Evolutionary conservation across 495 filamentous ascomycete species (phyloP).

Genomic region (Neurospora sublineolata): DNA sequence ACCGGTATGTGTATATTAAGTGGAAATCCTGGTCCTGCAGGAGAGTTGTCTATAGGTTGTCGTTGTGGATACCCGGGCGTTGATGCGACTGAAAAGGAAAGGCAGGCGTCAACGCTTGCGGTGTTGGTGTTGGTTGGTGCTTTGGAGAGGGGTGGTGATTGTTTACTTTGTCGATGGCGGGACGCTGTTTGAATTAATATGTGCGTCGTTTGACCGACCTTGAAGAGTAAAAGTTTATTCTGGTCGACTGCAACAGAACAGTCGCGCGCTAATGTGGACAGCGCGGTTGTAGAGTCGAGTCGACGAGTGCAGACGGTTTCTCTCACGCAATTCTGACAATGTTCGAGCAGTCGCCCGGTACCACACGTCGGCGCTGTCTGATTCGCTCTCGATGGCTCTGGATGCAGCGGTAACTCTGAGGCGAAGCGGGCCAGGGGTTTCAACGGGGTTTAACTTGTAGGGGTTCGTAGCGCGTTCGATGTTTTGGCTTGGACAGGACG

Average conservation of each 20-base stretch:
- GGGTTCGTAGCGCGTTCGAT: background rate
- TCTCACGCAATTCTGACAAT: no score
- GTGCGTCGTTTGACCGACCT: background rate
- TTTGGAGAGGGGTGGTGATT: background rate
- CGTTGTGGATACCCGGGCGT: background rate
- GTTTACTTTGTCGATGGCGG: background rate
- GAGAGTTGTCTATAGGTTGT: background rate
- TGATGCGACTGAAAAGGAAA: background rate
- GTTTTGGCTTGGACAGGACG: slow-evolving; percentile 1
- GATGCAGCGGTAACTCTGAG: slow-evolving; percentile 23
- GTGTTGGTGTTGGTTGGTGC: background rate
- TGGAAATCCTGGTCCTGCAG: slow-evolving; percentile 12
- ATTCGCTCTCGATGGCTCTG: slow-evolving; percentile 21
- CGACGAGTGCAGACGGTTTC: background rate
- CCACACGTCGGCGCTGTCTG: slow-evolving; percentile 17
- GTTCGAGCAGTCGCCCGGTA: slow-evolving; percentile 29
- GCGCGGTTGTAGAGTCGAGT: slow-evolving; percentile 4
- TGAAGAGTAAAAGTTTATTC: background rate
- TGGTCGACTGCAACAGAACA: background rate
- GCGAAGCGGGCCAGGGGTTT: slow-evolving; percentile 14
- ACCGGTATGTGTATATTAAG: background rate
- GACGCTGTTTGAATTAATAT: background rate
- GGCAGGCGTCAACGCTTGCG: background rate
- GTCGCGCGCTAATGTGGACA: background rate
- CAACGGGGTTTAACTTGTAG: background rate